Percentiles rank a stretch among this genome's conserved stretches.
phyloP scores from a whole-genome alignment of 78 protist genomes.

The Cavenderia fasciculata region DNA sequence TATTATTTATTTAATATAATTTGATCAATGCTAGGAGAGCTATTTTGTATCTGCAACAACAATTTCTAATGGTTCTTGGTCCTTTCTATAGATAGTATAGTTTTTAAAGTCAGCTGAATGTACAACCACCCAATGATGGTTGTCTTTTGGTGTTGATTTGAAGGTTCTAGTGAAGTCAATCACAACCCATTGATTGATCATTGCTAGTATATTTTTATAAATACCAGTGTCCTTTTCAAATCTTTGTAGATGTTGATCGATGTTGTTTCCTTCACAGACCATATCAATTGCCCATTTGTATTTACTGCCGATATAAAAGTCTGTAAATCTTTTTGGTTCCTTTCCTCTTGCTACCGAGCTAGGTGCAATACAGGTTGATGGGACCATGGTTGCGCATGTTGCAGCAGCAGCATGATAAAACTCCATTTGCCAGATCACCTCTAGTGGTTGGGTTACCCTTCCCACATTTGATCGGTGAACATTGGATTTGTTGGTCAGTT shows the following conservation, averaged over 20 bases:
- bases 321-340: not conserved
- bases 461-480: too few relatives aligned
- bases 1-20: too few relatives aligned
- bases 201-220: not conserved
- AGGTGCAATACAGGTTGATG: not conserved
- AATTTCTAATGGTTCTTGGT: too few relatives aligned
- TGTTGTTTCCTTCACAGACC: not conserved
- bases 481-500: not conserved
- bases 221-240: not conserved
- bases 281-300: conserved; percentile 18
- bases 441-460: conserved; percentile 1
- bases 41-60: too few relatives aligned
- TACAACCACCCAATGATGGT: not conserved
- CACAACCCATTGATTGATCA: not conserved
- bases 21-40: too few relatives aligned
- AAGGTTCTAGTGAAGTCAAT: not conserved
- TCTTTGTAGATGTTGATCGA: not conserved
- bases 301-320: not conserved
- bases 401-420: not conserved
- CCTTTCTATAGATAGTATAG: not conserved
- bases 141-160: not conserved
- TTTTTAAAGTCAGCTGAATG: not conserved
- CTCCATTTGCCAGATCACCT: not conserved
- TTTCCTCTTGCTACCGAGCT: conserved; percentile 6
- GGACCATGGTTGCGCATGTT: not conserved